Conservation (phyloP, 177 flowering plant genomes). For the Vitis hybrid region DNA sequence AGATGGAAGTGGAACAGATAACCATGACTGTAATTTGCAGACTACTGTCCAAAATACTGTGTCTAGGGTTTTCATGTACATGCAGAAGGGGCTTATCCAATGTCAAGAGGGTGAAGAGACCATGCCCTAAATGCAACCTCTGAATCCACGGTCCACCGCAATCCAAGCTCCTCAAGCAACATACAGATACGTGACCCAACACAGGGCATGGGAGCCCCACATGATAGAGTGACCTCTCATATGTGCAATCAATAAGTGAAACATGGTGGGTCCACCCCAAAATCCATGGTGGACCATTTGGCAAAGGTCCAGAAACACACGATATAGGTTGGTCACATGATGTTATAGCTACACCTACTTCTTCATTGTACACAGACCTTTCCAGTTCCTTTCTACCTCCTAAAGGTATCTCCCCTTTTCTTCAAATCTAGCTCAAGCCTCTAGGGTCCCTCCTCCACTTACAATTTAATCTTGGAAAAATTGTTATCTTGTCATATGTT, state of each 20-base stretch:
- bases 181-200: conserved; percentile 18
- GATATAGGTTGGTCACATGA: neutral
- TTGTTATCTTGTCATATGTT: no score
- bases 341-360: conserved; percentile 13
- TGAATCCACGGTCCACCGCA: conserved; percentile 12
- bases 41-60: no score
- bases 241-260: conserved; percentile 26
- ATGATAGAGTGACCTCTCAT: conserved; percentile 30
- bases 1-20: no score
- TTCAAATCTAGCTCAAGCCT: neutral
- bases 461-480: no score
- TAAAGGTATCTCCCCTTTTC: no score
- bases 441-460: conserved; percentile 1
- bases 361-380: conserved; percentile 7
- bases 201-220: conserved; percentile 43
- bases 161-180: conserved; percentile 7
- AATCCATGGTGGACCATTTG: conserved; percentile 18
- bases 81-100: no score
- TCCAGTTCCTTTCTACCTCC: neutral
- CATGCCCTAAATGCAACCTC: no score
- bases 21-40: neutral
- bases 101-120: no score
- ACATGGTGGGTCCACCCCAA: conserved; percentile 32
- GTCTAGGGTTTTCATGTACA: no score
- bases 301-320: neutral